Conservation (phyloP, 371 early-diverging fungal genomes). For the Saksenaea vasiformis region DNA sequence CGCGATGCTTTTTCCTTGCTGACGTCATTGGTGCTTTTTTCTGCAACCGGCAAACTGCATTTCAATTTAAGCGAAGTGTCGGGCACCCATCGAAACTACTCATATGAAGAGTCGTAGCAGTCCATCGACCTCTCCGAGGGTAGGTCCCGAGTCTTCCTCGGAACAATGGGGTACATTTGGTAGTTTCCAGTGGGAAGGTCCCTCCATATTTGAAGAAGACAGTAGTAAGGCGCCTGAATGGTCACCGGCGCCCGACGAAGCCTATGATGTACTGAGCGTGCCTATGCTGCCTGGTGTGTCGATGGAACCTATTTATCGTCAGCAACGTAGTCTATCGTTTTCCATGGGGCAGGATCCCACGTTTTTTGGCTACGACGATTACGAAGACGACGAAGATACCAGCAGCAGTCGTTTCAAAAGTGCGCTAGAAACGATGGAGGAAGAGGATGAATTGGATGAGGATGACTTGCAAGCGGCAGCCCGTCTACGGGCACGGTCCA, state of each 20-base stretch:
- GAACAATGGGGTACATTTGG: constrained; percentile 23
- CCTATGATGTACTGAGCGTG: constrained; percentile 11
- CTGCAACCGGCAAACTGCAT: no score
- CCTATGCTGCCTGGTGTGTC: constrained; percentile 29
- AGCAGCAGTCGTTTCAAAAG: constrained; percentile 15
- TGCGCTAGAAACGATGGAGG: constrained; percentile 42
- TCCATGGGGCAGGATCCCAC: constrained; percentile 31
- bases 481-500: constrained; percentile 37
- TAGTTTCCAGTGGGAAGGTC: constrained; percentile 32
- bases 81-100: neutral
- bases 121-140: neutral
- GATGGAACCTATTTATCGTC: constrained; percentile 25
- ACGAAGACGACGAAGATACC: constrained; percentile 14
- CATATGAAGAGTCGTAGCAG: neutral
- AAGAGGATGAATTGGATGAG: constrained; percentile 38
- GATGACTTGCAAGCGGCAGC: constrained; percentile 25
- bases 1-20: no score
- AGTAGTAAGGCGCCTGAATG: neutral
- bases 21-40: no score
- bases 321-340: constrained; percentile 29
- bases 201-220: constrained; percentile 24
- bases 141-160: constrained; percentile 4
- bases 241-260: constrained; percentile 1
- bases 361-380: constrained; percentile 25
- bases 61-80: no score